Base-by-base conservation (phyloP, 1,284 basidiomycete species). In the Boletus austroedulis region DNA sequence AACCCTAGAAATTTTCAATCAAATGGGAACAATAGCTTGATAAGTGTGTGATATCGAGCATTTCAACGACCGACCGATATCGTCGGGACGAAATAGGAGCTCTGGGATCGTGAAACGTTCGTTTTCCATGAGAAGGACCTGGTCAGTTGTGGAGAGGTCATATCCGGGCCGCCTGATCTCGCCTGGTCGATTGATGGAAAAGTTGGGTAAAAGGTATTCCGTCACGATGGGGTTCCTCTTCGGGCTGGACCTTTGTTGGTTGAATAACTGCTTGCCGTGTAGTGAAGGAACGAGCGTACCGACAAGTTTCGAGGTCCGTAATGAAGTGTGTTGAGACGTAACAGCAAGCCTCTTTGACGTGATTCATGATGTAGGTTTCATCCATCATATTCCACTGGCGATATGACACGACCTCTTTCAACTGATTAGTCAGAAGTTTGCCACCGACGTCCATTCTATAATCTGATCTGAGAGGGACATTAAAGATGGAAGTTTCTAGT, bases 381-480 rank as follows among this genome's bases (percentile, higher is more conserved):
- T 98, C 94, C 85, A 95, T 94, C 91, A 98, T 94, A 73, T 98
- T 94, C 90, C 93, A 96, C 69, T 98, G 95, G 32, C 94, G 86
- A 73, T 93, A 98, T 14, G 94, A 96, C 14, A 96, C 85, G 50
- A 95, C 81, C 70, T 95, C 92, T 69, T 98, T 97, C 36, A 98
- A 81, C 54, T 96, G 90, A 75, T 97, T 98, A 28, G 95, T 98
- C 56, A 98, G 75, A 15, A 98, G 80, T 75, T 97, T 97, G 52
- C 95, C 95, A 53, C 95, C 95, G 29, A 97, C 84, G 66, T 97
- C 94, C 68, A 98, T 85, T 63, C 95, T 95, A 67, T 94, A 67
- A 57, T 58, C 65, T 56, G 47, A 57, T 65, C n/a, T n/a, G n/a
- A n/a, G 57, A 64, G 60, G 56, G 34, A 63, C 58, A 57, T 66